Conservation (phyloP, 768 basidiomycete species). For the Suillus subalutaceus region DNA sequence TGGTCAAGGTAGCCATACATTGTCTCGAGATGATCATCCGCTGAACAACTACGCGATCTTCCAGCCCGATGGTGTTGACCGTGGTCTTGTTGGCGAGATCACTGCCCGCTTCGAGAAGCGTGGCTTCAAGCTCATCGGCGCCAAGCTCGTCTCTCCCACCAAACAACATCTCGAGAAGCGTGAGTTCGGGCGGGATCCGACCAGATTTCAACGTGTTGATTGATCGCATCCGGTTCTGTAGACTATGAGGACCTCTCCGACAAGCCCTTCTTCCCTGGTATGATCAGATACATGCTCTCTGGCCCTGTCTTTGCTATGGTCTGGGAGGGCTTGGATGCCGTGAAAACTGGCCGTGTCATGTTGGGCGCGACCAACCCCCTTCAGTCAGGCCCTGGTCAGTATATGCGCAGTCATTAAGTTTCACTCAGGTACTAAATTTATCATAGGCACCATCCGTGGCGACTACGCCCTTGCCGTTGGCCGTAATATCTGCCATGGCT, state of each 20-base stretch:
- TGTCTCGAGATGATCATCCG: background rate
- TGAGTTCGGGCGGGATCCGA: slow-evolving; percentile 32
- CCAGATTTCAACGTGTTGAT: background rate
- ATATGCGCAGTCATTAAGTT: background rate
- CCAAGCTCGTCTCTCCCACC: slow-evolving; percentile 86
- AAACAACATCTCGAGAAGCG: slow-evolving; percentile 90
- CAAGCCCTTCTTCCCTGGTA: slow-evolving; percentile 94
- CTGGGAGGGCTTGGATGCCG: slow-evolving; percentile 92
- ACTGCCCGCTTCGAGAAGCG: slow-evolving; percentile 96
- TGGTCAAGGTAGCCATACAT: slow-evolving; percentile 81
- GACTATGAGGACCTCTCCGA: slow-evolving; percentile 96
- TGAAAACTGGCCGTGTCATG: slow-evolving; percentile 95
- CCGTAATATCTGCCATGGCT: slow-evolving; percentile 93
- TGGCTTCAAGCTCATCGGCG: slow-evolving; percentile 95
- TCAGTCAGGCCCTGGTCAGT: slow-evolving; percentile 78
- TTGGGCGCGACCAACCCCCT: slow-evolving; percentile 98
- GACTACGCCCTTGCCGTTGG: slow-evolving; percentile 94
- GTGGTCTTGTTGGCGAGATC: slow-evolving; percentile 94
- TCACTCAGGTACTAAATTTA: slow-evolving; percentile 12
- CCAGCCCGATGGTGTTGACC: slow-evolving; percentile 98
- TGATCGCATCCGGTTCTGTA: slow-evolving; percentile 32
- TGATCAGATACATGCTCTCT: slow-evolving; percentile 95
- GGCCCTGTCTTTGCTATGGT: slow-evolving; percentile 97
- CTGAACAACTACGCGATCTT: slow-evolving; percentile 7
- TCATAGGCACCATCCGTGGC: slow-evolving; percentile 88